Evolutionary conservation across 78 protist genomes (phyloP), one percentile per base, ranked within the genome.

Genomic region (Trichosphaerium sp.): DNA sequence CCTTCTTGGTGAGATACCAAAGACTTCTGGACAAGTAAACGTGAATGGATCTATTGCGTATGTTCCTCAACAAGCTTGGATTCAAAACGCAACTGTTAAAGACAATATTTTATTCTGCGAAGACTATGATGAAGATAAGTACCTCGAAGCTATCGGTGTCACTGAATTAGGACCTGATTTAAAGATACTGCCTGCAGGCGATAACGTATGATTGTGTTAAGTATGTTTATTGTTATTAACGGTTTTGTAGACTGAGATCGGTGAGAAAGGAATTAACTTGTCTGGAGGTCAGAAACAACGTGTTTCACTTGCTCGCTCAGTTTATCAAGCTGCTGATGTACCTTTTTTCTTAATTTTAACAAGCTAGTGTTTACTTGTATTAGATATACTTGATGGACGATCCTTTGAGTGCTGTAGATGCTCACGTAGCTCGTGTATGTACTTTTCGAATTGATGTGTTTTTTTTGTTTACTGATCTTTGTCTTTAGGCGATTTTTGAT

Each of bases 231-330:
- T 38, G 37, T 34, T 5, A 10, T 31, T 10, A 10, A 8, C 29
- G 10, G 10, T 34, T 61, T 8, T 38, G 39, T 8, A 61, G 37
- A 8, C 31, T 34, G 31, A 29, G 37, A 38, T 94, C 28, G 97
- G 96, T 35, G 96, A 93, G 76, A 66, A 62, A 32, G 96, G 97
- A 42, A 69, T 94, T 41, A 95, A 88, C 67, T 75, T 79, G 38
- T 57, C 75, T 7, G 98, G 98, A 37, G 99, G 99, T 34, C 98
- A 95, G 83, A 93, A 96, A 69, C 88, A 74, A 62, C 83, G 99
- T 26, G 83, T 96, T n/a, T 60, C 85, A 31, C 64, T 96, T 1
- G 99, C 99, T 1, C 82, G 99, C 10, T 91, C 98, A 3, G 88
- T 92, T 23, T 82, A 87, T 68, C 59, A 65, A 29, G 41, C 69